Evolutionary conservation across 106 monocot species (phyloP).

Genomic region (Dioscorea alata): DNA sequence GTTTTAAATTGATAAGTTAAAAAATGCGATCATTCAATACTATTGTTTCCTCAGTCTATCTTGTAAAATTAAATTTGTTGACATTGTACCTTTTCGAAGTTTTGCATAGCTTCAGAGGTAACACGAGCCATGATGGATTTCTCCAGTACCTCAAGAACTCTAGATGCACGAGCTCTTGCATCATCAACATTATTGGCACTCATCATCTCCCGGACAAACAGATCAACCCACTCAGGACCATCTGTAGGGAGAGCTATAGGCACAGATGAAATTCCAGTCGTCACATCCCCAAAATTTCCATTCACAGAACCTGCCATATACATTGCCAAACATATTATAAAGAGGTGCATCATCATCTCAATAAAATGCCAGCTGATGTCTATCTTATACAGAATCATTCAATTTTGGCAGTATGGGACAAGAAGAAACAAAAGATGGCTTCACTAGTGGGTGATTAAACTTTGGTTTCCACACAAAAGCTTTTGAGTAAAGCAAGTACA

Average conservation of each 20-base stretch:
- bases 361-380: background rate
- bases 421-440: background rate
- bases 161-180: conserved; percentile 60
- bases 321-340: background rate
- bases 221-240: conserved; percentile 86
- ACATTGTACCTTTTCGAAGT: conserved; percentile 44
- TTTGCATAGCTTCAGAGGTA: conserved; percentile 28
- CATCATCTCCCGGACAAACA: conserved; percentile 83
- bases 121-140: conserved; percentile 45
- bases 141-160: conserved; percentile 50
- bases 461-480: too few species aligned
- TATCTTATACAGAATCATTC: background rate
- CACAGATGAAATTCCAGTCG: background rate
- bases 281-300: too few species aligned
- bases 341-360: background rate
- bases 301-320: background rate
- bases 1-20: background rate
- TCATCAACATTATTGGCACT: conserved; percentile 59
- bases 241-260: background rate
- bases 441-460: too few species aligned
- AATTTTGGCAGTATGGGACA: background rate
- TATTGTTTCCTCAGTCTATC: background rate
- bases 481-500: too few species aligned
- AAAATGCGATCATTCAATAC: background rate
- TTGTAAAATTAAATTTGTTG: background rate